Evolutionary conservation across 139 green algal genomes (phyloP).

Genomic region (Desmodesmus armatus): DNA sequence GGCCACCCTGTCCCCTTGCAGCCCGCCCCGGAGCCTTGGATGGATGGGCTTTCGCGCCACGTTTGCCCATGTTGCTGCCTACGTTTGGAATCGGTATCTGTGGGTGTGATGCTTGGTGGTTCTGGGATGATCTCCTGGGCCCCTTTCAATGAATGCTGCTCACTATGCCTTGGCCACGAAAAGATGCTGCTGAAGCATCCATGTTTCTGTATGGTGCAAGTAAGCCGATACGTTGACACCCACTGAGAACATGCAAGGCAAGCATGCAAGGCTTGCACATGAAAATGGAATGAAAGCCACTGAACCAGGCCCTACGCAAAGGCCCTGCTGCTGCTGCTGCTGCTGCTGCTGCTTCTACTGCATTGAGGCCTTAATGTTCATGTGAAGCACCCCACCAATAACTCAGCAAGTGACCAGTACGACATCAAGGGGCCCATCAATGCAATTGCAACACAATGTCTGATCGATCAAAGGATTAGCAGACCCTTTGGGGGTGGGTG

Average conservation of each 20-base stretch:
- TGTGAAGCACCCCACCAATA: no score
- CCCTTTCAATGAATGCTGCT: background rate
- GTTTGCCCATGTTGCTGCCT: no score
- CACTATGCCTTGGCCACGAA: background rate
- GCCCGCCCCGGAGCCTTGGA: background rate
- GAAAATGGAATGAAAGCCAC: background rate
- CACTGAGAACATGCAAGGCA: background rate
- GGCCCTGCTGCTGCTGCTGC: background rate
- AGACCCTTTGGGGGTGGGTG: no score
- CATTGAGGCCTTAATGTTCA: no score
- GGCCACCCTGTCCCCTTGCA: background rate
- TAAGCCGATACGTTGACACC: background rate
- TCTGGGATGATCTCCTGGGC: background rate
- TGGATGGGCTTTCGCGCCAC: no score
- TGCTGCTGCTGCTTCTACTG: background rate
- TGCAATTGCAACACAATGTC: no score
- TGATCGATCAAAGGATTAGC: no score
- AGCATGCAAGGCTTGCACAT: background rate
- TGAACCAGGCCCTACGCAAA: background rate
- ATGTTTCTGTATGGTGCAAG: background rate
- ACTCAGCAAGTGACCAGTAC: no score
- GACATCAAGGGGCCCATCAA: no score
- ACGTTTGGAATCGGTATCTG: no score
- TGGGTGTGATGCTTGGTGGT: background rate
- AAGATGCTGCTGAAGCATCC: background rate